These are phyloP conservation scores for Tephrocybe rancida DNA, from an alignment of 768 basidiomycete genomes.

Conservation along the genomic window DNA sequence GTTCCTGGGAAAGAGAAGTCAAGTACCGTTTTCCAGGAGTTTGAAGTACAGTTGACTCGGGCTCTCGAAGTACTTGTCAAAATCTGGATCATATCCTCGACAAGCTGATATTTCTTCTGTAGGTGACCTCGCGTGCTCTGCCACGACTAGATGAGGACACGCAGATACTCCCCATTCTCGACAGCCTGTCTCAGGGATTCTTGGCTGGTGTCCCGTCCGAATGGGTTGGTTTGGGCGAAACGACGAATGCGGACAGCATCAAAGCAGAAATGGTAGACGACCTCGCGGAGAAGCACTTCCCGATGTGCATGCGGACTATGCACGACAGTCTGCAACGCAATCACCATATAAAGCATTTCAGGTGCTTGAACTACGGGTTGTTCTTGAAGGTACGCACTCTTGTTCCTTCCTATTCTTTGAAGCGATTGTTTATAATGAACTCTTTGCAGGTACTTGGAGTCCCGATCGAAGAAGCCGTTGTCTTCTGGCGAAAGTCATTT, in stretches of 20 bases:
- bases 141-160: constrained; percentile 95
- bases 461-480: constrained; percentile 90
- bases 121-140: constrained; percentile 85
- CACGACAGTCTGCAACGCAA: constrained; percentile 79
- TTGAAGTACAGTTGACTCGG: constrained; percentile 68
- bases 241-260: constrained; percentile 58
- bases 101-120: constrained; percentile 1
- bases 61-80: constrained; percentile 67
- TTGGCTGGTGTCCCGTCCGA: constrained; percentile 87
- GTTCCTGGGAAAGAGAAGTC: constrained; percentile 78
- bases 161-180: constrained; percentile 84
- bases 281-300: constrained; percentile 86
- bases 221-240: constrained; percentile 61
- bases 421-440: background rate
- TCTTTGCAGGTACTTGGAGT: constrained; percentile 79
- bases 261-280: constrained; percentile 95
- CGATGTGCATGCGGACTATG: constrained; percentile 91
- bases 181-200: constrained; percentile 93
- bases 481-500: constrained; percentile 93
- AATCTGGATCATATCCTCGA: background rate
- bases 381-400: constrained; percentile 87
- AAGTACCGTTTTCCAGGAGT: constrained; percentile 88
- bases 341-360: constrained; percentile 91
- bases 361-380: constrained; percentile 86
- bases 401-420: background rate